Base-by-base conservation (phyloP, 2,329 filamentous ascomycete genomes). In the Rhynchosporium agropyri region DNA sequence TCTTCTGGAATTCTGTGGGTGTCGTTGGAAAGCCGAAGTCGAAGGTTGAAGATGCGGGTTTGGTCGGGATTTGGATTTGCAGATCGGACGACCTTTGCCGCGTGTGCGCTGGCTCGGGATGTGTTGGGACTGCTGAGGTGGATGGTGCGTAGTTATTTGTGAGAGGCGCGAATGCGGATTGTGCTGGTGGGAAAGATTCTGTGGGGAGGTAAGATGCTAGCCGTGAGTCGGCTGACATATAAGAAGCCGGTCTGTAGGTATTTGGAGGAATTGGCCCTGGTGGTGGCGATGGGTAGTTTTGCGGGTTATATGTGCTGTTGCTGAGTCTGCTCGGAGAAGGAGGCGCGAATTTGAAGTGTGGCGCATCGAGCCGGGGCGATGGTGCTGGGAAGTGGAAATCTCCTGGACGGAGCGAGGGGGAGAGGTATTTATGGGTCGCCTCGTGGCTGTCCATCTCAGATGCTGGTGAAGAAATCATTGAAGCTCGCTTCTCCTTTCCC, bases 1-100 rank as follows among this genome's bases (percentile, higher is more conserved):
- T 92, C 81, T 93, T 94, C 73, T 96, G 92, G 76, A 96, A 91
- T 70, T 93, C 88, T 0, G 91, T 93, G 7, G 92, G 92, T 31
- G 91, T 93, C 64, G 86, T 85, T 0, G 91, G 89, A 76, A 96
- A 96, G 20, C 92, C 91, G 73, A 91, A 91, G 70, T 90, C 87
- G 71, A 90, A 90, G n/a, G 83, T 84, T 67, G 26, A 63, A 31
- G 65, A 50, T 13, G 31, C 42, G 8, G 54, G 38, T 6, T 63
- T 54, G 12, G 12, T 51, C 49, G 71, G 70, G 36, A 71, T 72
- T 48, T 65, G 53, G 57, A 72, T 66, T 15, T 65, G 65, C 8
- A 71, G 65, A 36, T 72, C 66, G n/a, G 56, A 45, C 13, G 71
- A 69, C 60, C 68, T 72, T 48, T 58, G 61, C 4, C 69, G 65